Conservation (phyloP, 2,329 filamentous ascomycete species). For the Tolypocladium amazonense region DNA sequence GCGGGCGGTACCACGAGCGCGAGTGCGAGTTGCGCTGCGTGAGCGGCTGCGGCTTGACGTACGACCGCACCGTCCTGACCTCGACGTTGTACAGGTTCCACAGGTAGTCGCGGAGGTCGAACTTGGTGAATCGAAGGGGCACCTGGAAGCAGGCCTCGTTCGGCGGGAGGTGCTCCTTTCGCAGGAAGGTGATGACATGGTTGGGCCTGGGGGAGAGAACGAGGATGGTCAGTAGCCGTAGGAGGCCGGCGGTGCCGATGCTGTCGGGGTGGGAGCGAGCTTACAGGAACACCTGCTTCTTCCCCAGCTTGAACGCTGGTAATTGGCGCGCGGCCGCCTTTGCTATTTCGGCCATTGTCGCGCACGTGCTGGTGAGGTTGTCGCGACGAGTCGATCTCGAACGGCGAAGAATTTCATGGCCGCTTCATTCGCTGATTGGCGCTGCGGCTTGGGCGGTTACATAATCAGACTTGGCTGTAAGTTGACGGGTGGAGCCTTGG, state of each 20-base stretch:
- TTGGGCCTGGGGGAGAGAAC: slow-evolving; percentile 49
- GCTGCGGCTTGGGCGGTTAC: not conserved
- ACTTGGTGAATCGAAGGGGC: slow-evolving; percentile 86
- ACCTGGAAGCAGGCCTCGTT: slow-evolving; percentile 85
- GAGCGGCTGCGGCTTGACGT: slow-evolving; percentile 52
- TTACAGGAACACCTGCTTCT: slow-evolving; percentile 46
- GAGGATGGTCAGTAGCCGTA: not conserved
- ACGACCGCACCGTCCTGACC: slow-evolving; percentile 64
- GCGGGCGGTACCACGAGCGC: slow-evolving; percentile 57
- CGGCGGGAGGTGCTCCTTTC: slow-evolving; percentile 58
- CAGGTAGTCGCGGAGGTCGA: slow-evolving; percentile 93
- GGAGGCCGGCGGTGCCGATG: not conserved
- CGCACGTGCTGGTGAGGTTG: slow-evolving; percentile 10
- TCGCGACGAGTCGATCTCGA: slow-evolving; percentile 5
- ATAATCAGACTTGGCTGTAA: slow-evolving; percentile 1
- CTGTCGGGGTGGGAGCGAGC: slow-evolving; percentile 8
- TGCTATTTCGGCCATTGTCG: slow-evolving; percentile 28
- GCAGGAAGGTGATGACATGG: slow-evolving; percentile 70
- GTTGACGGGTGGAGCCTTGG: not conserved
- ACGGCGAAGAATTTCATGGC: slow-evolving; percentile 4
- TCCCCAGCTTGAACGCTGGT: slow-evolving; percentile 36
- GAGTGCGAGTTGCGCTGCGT: slow-evolving; percentile 38
- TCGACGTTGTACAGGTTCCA: slow-evolving; percentile 74
- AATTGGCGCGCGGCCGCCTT: slow-evolving; percentile 25
- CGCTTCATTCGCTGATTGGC: not conserved